Evolutionary conservation across 148 eudicot genomes (phyloP).

Genomic region (Persicaria tinctoria): DNA sequence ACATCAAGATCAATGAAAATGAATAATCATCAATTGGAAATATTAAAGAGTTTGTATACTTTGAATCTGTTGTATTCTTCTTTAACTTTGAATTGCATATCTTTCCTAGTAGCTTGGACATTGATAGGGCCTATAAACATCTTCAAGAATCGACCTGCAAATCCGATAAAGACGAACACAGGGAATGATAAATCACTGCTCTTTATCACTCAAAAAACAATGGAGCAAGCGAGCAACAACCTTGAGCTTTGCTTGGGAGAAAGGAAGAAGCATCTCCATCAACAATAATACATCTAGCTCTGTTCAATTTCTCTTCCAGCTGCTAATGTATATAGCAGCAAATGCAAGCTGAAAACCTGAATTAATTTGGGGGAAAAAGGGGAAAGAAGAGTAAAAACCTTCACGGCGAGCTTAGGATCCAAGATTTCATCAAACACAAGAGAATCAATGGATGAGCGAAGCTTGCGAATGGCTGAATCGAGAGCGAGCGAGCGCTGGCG

Average conservation of each 20-base stretch:
- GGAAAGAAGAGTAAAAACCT: constrained; percentile 25
- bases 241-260: constrained; percentile 72
- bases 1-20: neutral
- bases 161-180: neutral
- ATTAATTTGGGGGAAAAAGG: neutral
- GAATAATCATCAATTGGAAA: neutral
- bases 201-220: neutral
- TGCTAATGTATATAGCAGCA: constrained; percentile 11
- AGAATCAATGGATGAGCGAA: constrained; percentile 36
- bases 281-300: constrained; percentile 59
- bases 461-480: constrained; percentile 41
- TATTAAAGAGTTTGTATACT: constrained; percentile 32
- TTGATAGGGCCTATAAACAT: constrained; percentile 90
- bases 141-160: constrained; percentile 64
- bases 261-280: constrained; percentile 95
- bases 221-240: constrained; percentile 21
- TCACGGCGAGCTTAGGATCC: constrained; percentile 55
- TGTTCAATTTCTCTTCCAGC: constrained; percentile 75
- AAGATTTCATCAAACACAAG: constrained; percentile 22
- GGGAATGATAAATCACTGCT: neutral
- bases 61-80: constrained; percentile 87
- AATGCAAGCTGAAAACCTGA: neutral
- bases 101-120: constrained; percentile 79
- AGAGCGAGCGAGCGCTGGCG: constrained; percentile 55
- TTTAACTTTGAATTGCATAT: constrained; percentile 88